Percentiles rank a stretch among this genome's conserved stretches.
Conservation (phyloP, 768 basidiomycete genomes). For the Porphyrellus cyaneotinctus region DNA sequence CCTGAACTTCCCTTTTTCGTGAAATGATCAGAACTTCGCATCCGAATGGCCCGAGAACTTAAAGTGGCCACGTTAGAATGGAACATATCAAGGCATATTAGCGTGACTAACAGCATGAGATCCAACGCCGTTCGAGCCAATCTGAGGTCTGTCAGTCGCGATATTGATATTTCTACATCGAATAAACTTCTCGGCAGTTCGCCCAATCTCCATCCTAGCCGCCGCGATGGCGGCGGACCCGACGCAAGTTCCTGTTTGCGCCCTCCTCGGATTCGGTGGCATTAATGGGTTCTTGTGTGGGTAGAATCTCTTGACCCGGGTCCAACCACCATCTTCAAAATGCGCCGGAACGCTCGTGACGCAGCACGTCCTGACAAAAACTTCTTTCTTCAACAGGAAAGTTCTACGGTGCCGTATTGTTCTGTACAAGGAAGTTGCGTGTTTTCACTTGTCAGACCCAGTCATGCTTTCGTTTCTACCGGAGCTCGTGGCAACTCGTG, state of each 20-base stretch:
- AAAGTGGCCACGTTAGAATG: background rate
- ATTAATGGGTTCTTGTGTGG: constrained; percentile 9
- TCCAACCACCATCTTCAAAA: constrained; percentile 5
- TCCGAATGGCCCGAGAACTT: background rate
- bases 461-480: constrained; percentile 1
- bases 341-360: constrained; percentile 10
- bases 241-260: constrained; percentile 17
- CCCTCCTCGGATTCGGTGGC: constrained; percentile 21
- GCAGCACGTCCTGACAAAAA: constrained; percentile 3
- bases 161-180: background rate
- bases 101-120: constrained; percentile 1
- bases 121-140: constrained; percentile 17
- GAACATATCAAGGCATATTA: background rate
- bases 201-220: constrained; percentile 20
- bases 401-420: background rate
- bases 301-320: constrained; percentile 1
- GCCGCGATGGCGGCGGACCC: constrained; percentile 27
- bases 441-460: background rate
- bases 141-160: constrained; percentile 6
- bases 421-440: constrained; percentile 3
- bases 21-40: background rate
- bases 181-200: background rate
- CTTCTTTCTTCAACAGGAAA: constrained; percentile 7
- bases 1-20: constrained; percentile 16
- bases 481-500: constrained; percentile 1